phyloP scores from a whole-genome alignment of 169 alveolate species.

The Besnoitia besnoiti region DNA sequence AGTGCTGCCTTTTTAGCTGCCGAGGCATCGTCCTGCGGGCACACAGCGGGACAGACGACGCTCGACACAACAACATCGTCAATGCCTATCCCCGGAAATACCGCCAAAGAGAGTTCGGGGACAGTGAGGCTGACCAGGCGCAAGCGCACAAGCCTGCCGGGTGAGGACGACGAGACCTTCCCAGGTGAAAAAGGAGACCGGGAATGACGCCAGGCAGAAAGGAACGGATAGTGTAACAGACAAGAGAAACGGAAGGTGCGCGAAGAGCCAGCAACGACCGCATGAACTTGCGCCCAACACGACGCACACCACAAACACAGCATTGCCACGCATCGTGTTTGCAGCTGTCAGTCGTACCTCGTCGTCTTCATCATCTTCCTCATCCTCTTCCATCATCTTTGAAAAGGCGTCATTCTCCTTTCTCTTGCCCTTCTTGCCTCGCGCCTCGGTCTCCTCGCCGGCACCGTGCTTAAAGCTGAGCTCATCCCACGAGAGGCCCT shows the following conservation, averaged over 20 bases:
- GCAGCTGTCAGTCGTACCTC: neutral
- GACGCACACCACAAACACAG: no score
- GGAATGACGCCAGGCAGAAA: neutral
- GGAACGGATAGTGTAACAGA: no score
- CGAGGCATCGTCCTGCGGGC: neutral
- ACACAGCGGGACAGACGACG: neutral
- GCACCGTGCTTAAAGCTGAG: slow-evolving; percentile 9
- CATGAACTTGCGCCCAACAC: no score
- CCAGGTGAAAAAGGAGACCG: neutral
- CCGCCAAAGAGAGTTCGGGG: neutral
- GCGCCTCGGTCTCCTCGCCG: neutral
- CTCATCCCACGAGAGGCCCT: slow-evolving; percentile 40
- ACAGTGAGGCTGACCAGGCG: neutral
- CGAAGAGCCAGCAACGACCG: no score
- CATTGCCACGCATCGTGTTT: no score
- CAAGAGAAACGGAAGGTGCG: neutral
- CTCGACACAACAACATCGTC: no score
- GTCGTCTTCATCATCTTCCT: slow-evolving; percentile 28
- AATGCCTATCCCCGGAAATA: no score
- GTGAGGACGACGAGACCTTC: no score
- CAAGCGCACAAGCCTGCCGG: neutral
- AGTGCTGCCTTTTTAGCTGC: neutral
- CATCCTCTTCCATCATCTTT: slow-evolving; percentile 12
- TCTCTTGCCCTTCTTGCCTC: neutral
- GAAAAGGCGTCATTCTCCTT: neutral